Evolutionary conservation across 495 filamentous ascomycete genomes (phyloP).

Genomic region (Tuber melanosporum): DNA sequence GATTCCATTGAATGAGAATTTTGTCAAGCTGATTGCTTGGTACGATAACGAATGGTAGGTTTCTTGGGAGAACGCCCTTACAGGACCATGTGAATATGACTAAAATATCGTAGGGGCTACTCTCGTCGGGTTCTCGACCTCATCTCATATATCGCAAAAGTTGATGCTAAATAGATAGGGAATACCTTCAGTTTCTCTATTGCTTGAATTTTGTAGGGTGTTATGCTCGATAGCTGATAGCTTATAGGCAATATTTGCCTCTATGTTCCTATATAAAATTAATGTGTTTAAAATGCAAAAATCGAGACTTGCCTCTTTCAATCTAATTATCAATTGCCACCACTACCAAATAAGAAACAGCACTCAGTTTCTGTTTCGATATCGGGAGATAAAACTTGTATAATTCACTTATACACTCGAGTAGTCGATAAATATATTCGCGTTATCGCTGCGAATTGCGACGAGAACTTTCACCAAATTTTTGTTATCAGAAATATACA

Average conservation of each 20-base stretch:
- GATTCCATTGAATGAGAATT: conserved; percentile 95
- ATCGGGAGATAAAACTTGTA: no score
- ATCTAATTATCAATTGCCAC: neutral
- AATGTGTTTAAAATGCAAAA: neutral
- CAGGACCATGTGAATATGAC: neutral
- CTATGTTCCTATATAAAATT: neutral
- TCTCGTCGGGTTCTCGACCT: conserved; percentile 97
- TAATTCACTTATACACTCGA: no score
- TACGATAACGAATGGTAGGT: conserved; percentile 81
- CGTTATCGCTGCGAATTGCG: no score
- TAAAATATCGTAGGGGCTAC: conserved; percentile 60
- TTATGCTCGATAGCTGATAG: neutral
- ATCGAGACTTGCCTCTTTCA: neutral
- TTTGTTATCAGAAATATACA: no score
- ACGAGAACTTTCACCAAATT: no score
- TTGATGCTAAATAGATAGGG: conserved; percentile 48
- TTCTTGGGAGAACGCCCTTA: neutral
- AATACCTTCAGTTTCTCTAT: neutral
- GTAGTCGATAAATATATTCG: no score
- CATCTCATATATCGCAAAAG: conserved; percentile 83
- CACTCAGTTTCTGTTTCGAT: no score
- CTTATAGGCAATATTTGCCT: neutral
- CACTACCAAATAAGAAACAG: neutral
- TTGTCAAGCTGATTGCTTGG: conserved; percentile 97
- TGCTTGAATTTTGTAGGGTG: neutral